Base-by-base conservation (phyloP, 2,329 filamentous ascomycete species). In the Aureobasidium sp. region DNA sequence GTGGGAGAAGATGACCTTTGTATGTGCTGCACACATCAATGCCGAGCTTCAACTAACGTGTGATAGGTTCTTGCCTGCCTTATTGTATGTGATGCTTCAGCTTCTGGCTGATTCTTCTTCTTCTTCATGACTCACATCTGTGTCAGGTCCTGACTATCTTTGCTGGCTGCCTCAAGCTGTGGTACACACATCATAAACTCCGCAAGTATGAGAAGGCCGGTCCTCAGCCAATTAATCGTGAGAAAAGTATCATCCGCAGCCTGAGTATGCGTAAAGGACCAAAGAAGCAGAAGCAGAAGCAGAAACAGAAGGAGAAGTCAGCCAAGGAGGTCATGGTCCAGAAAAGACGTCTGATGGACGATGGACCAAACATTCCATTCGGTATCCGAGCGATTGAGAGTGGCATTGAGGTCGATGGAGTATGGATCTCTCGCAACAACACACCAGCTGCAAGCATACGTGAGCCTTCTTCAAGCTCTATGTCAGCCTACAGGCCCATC, bases 1-100 rank as follows among this genome's bases (percentile, higher is more conserved):
- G 69, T 96, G 91, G 91, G 85, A 94, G 80, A 86, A 96, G 78
- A 87, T 96, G 86, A 89, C 87, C 59, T 90, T 96, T 78, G 91
- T 96, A 78, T 80, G 89, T 81, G 26, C 34, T 55, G 5, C 23
- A 17, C 34, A 23, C 32, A 26, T 15, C 56, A 29, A 55, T 27
- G 44, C 27, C 50, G 29, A 13, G 15, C 37, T 27, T 52, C 41
- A 58, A 12, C 34, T 67, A 17, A 23, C 27, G 9, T 64, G 17
- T 58, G 59, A 58, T 66, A 95, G 90, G 82, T 91, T 34, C 82
- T 96, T 53, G 89, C 80, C 41, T 83, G 84, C 67, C 84, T 83
- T 63, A 91, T 96, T 66, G 81, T 84, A 77, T 64, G 73, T 53
- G n/a, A 5, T 37, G 4, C 8, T 23, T 17, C 6, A 13, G 32